Conservation (phyloP, 164 flowering plant genomes). For the Echeveria elegans region DNA sequence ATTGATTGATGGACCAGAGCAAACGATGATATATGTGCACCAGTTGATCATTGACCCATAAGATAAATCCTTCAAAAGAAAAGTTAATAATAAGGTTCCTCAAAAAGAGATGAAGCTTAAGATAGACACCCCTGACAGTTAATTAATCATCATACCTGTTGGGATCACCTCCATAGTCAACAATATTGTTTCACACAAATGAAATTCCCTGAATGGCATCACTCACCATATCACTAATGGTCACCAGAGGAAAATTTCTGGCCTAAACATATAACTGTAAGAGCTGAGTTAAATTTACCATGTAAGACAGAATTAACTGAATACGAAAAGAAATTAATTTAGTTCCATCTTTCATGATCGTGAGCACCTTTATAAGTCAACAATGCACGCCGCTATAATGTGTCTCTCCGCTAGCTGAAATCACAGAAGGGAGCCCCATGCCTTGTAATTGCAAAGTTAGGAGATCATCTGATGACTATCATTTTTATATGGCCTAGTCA, state of each 20-base stretch:
- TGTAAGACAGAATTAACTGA: too few species aligned
- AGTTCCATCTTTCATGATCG: background rate
- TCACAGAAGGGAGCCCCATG: conserved; percentile 95
- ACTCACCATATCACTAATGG: conserved; percentile 86
- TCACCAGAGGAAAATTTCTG: conserved; percentile 97
- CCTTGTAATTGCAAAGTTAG: conserved; percentile 63
- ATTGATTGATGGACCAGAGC: conserved; percentile 74
- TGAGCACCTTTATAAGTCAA: conserved; percentile 83
- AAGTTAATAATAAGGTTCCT: background rate
- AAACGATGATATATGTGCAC: conserved; percentile 96
- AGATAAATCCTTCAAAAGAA: conserved; percentile 51
- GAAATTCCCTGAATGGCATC: conserved; percentile 85
- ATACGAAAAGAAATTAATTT: too few species aligned
- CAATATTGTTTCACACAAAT: conserved; percentile 72
- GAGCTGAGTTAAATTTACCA: too few species aligned
- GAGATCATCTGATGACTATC: background rate
- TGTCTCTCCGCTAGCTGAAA: conserved; percentile 73
- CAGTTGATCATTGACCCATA: conserved; percentile 99
- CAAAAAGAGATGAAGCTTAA: background rate
- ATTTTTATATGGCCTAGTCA: background rate
- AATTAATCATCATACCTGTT: conserved; percentile 41
- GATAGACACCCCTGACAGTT: background rate
- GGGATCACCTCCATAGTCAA: conserved; percentile 95
- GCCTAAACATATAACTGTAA: conserved; percentile 15
- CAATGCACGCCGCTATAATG: conserved; percentile 90